A percentile compares a stretch with the other conserved stretches of the same genome.
Evolutionary conservation across 1,284 basidiomycete genomes (phyloP).

Genomic region (Moesziomyces antarcticus): DNA sequence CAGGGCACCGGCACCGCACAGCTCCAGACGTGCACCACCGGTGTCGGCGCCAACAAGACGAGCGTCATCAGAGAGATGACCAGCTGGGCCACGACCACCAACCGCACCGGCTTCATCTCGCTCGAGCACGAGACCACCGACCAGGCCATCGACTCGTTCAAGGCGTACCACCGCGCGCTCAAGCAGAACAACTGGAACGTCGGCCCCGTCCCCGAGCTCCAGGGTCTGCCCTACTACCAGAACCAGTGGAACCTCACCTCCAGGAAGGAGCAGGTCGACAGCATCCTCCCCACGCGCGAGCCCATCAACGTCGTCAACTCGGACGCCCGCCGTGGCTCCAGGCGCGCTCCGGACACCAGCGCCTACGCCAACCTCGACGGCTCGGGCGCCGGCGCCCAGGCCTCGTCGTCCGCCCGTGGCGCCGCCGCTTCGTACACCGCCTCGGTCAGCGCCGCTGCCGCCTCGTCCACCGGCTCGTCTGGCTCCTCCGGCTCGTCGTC

Average conservation of each 20-base stretch:
- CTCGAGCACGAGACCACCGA: conserved; percentile 63
- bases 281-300: conserved; percentile 43
- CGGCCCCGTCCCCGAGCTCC: conserved; percentile 48
- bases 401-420: conserved; percentile 15
- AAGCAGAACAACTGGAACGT: conserved; percentile 44
- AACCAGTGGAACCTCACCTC: conserved; percentile 55
- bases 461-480: not conserved
- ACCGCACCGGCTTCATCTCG: conserved; percentile 56
- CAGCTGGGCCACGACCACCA: conserved; percentile 36
- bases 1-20: conserved; percentile 56
- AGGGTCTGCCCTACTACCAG: conserved; percentile 58
- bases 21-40: conserved; percentile 45
- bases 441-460: not conserved
- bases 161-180: conserved; percentile 41
- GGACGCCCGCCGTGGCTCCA: conserved; percentile 34
- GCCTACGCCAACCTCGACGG: conserved; percentile 43
- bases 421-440: conserved; percentile 9
- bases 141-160: conserved; percentile 57
- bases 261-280: conserved; percentile 28
- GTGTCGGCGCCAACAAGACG: conserved; percentile 36
- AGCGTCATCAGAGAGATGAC: conserved; percentile 42
- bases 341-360: conserved; percentile 37
- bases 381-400: conserved; percentile 15
- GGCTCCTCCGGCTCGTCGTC: conserved; percentile 2
- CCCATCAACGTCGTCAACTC: conserved; percentile 47